phyloP scores from a whole-genome alignment of 2,329 filamentous ascomycete genomes.

The Aspergillus fructus region DNA sequence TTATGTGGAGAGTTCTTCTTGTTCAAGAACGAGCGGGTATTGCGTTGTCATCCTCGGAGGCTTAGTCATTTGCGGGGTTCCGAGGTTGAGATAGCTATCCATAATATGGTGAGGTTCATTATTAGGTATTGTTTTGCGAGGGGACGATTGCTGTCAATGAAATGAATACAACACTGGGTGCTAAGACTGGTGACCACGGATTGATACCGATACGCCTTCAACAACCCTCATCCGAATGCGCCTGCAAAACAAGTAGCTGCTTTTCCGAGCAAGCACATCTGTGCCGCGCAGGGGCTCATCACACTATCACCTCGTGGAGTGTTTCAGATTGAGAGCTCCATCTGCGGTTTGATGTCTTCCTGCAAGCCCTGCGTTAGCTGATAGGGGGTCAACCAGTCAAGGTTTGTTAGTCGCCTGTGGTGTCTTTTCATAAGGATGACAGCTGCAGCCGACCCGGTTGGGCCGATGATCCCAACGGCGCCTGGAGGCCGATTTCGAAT shows the following conservation, averaged over 20 bases:
- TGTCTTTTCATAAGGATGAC: conserved; percentile 5
- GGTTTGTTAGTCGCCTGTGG: neutral
- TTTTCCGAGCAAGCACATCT: neutral
- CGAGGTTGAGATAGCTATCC: neutral
- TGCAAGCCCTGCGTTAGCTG: conserved; percentile 8
- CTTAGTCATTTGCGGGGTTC: neutral
- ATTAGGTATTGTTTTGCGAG: no score
- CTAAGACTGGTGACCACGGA: neutral
- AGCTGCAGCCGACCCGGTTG: conserved; percentile 13
- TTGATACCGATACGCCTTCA: neutral
- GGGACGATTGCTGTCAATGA: neutral
- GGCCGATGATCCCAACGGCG: neutral
- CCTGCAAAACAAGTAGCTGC: neutral
- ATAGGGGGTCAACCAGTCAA: neutral
- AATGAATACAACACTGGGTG: neutral
- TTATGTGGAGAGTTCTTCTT: neutral
- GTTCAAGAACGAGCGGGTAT: neutral
- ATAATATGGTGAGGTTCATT: neutral
- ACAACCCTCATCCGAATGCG: neutral
- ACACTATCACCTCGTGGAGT: conserved; percentile 18
- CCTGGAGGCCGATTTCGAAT: neutral
- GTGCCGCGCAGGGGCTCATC: conserved; percentile 6
- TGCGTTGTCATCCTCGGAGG: no score
- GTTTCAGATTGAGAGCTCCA: conserved; percentile 11
- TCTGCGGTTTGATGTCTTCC: neutral